A percentile compares a stretch with the other conserved stretches of the same genome.
These are phyloP conservation scores for Puccinia horiana DNA, from an alignment of 1,284 basidiomycete genomes.

Conservation along the genomic window DNA sequence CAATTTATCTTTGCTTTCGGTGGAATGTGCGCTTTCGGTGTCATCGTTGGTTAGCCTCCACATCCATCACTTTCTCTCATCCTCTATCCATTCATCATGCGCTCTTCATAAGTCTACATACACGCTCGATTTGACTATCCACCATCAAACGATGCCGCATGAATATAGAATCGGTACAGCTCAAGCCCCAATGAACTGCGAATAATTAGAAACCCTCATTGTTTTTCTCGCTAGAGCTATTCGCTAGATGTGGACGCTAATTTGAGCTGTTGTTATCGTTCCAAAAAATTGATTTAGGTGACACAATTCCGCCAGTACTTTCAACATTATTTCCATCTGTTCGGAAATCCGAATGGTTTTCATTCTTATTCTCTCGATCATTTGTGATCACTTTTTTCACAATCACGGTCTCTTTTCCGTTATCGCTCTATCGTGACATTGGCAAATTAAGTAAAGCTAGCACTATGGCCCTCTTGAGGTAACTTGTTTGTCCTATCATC, in stretches of 20 bases:
- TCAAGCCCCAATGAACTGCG: no score
- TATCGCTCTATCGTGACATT: constrained; percentile 94
- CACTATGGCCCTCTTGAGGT: constrained; percentile 65
- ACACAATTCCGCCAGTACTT: constrained; percentile 92
- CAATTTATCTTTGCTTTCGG: constrained; percentile 70
- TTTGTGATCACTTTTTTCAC: constrained; percentile 86
- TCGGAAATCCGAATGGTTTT: constrained; percentile 69
- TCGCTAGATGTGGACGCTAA: not conserved
- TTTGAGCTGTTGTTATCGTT: not conserved
- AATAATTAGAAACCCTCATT: constrained; percentile 63
- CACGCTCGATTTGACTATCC: not conserved
- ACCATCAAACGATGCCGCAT: not conserved
- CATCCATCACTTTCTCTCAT: not conserved
- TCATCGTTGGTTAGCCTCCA: constrained; percentile 64
- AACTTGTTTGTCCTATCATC: constrained; percentile 47
- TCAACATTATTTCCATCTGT: constrained; percentile 80
- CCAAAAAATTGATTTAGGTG: constrained; percentile 63
- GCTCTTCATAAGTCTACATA: not conserved
- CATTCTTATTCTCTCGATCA: constrained; percentile 77
- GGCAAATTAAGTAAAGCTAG: constrained; percentile 93
- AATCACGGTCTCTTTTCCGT: constrained; percentile 83
- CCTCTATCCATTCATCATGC: constrained; percentile 12
- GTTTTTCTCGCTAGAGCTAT: not conserved
- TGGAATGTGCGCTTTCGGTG: constrained; percentile 94
- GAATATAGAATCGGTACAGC: not conserved